Percentiles rank a stretch among this genome's conserved stretches.
Conservation (phyloP, 2,329 filamentous ascomycete genomes). For the Aspergillus ochraceoroseus region DNA sequence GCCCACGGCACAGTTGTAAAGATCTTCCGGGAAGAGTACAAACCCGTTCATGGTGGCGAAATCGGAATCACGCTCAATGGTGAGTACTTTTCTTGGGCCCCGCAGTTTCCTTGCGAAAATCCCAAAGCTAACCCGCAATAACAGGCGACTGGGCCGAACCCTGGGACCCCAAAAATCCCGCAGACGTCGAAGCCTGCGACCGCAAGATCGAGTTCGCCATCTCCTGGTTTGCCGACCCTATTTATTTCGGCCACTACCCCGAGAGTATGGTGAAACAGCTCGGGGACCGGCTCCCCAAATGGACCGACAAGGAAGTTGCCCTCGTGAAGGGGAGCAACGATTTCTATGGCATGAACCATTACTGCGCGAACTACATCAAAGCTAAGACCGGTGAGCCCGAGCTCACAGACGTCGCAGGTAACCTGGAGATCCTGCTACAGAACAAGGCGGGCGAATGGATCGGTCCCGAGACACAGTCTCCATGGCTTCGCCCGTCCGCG, state of each 20-base stretch:
- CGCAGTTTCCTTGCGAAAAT: neutral
- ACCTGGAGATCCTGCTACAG: slow-evolving; percentile 66
- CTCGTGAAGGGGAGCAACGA: slow-evolving; percentile 84
- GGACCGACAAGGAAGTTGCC: slow-evolving; percentile 65
- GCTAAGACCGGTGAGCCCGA: slow-evolving; percentile 60
- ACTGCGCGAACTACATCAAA: slow-evolving; percentile 81
- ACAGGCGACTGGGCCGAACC: slow-evolving; percentile 72
- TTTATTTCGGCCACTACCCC: slow-evolving; percentile 80
- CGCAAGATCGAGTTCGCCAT: slow-evolving; percentile 85
- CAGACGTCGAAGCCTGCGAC: slow-evolving; percentile 68
- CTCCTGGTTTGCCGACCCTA: slow-evolving; percentile 80
- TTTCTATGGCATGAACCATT: slow-evolving; percentile 94
- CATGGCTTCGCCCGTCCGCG: slow-evolving; percentile 73
- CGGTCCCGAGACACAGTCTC: slow-evolving; percentile 74
- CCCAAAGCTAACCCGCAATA: neutral
- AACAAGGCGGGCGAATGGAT: slow-evolving; percentile 69
- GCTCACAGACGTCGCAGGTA: slow-evolving; percentile 65
- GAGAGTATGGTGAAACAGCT: slow-evolving; percentile 78
- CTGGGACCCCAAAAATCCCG: slow-evolving; percentile 71
- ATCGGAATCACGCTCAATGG: slow-evolving; percentile 87
- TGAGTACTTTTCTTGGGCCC: slow-evolving; percentile 35
- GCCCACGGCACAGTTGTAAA: slow-evolving; percentile 78
- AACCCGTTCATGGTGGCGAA: slow-evolving; percentile 63
- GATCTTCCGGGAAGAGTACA: slow-evolving; percentile 77
- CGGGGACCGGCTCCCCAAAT: slow-evolving; percentile 68